phyloP scores from a whole-genome alignment of 306 rosid genomes.

The Vigna angularis region DNA sequence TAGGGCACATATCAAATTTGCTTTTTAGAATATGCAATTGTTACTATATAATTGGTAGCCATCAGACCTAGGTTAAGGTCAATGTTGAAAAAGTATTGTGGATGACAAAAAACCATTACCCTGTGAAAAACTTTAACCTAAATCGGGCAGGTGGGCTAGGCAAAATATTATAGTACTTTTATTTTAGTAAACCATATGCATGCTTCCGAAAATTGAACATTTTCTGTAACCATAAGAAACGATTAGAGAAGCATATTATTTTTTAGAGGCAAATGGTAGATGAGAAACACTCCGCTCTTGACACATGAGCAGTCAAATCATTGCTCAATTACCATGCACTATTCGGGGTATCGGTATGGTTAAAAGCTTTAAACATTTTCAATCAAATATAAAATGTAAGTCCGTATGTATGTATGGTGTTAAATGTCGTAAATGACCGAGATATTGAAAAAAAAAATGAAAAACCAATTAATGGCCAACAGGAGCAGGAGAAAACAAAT shows the following conservation, averaged over 20 bases:
- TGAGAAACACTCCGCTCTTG: slow-evolving; percentile 5
- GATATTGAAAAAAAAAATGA: background rate
- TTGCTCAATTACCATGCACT: background rate
- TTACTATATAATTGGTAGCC: slow-evolving; percentile 32
- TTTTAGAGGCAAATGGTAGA: slow-evolving; percentile 13
- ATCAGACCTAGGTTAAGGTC: slow-evolving; percentile 31
- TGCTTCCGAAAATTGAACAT: slow-evolving; percentile 42
- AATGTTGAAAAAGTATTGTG: slow-evolving; percentile 5
- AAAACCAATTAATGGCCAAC: slow-evolving; percentile 8
- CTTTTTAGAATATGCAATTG: slow-evolving; percentile 18
- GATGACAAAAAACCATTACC: background rate
- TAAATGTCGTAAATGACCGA: slow-evolving; percentile 18
- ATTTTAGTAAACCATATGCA: background rate
- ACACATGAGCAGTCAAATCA: slow-evolving; percentile 50
- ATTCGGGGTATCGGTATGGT: slow-evolving; percentile 12
- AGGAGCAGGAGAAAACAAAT: background rate
- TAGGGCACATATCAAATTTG: slow-evolving; percentile 15
- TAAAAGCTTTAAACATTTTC: background rate
- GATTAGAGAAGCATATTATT: background rate
- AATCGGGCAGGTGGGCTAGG: slow-evolving; percentile 12
- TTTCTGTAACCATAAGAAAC: background rate
- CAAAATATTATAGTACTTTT: slow-evolving; percentile 10
- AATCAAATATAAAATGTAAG: slow-evolving; percentile 16
- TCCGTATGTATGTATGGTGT: slow-evolving; percentile 11
- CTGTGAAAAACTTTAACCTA: slow-evolving; percentile 33